Percentiles rank a stretch among this genome's conserved stretches.
Evolutionary conservation across 2,329 filamentous ascomycete genomes (phyloP).

Genomic region (Diplodia mutila): DNA sequence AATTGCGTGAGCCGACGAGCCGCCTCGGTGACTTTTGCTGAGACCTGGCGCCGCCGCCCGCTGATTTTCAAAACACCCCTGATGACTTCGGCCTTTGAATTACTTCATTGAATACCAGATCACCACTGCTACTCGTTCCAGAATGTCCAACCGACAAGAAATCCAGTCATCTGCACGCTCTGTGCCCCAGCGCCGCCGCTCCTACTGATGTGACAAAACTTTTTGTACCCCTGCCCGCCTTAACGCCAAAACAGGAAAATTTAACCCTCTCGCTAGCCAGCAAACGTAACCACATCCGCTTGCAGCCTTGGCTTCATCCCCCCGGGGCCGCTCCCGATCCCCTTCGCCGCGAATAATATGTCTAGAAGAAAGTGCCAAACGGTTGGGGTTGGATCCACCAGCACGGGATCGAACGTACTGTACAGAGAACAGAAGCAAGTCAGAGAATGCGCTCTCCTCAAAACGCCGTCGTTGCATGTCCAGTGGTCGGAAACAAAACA

Average conservation of each 20-base stretch:
- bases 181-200: constrained; percentile 16
- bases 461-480: constrained; percentile 2
- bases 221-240: constrained; percentile 8
- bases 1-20: neutral
- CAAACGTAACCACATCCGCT: constrained; percentile 8
- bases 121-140: neutral
- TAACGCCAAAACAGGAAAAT: constrained; percentile 18
- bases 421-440: neutral
- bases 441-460: neutral
- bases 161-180: constrained; percentile 7
- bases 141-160: constrained; percentile 8
- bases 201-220: constrained; percentile 11
- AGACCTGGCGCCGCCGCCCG: neutral
- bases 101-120: neutral
- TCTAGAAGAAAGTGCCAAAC: neutral
- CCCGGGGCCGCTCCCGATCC: neutral
- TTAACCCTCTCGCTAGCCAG: constrained; percentile 13
- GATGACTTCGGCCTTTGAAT: neutral
- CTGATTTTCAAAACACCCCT: neutral
- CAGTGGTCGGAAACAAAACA: neutral
- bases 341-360: neutral
- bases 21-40: neutral
- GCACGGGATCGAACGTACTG: neutral
- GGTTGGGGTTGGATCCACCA: no score
- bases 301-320: neutral